Evolutionary conservation across 1,139 yeast genomes (phyloP).

Genomic region (Saccharomyces hybrid): DNA sequence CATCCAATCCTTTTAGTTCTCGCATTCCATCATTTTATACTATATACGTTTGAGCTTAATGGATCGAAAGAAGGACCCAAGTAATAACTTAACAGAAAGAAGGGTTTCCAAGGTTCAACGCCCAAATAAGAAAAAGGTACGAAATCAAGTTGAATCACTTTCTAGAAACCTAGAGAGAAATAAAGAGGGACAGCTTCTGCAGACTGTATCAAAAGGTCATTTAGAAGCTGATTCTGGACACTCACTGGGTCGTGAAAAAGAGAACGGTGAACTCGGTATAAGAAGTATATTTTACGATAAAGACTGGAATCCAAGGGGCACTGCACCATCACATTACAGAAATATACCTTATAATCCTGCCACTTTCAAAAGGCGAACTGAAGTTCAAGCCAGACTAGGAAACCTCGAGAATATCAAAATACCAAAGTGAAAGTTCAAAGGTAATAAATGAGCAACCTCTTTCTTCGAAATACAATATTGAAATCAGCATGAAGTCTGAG

Average conservation of each 20-base stretch:
- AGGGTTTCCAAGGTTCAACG: constrained; percentile 18
- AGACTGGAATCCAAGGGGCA: constrained; percentile 39
- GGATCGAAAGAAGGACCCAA: constrained; percentile 4
- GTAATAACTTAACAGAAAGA: not conserved
- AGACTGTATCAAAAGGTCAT: constrained; percentile 24
- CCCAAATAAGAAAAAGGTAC: constrained; percentile 15
- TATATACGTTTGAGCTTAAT: constrained; percentile 3
- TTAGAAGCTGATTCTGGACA: constrained; percentile 14
- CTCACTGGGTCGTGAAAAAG: constrained; percentile 6
- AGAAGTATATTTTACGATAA: constrained; percentile 38
- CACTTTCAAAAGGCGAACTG: constrained; percentile 17
- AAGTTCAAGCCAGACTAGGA: constrained; percentile 10
- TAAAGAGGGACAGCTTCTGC: constrained; percentile 7
- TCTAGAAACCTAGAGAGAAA: constrained; percentile 28
- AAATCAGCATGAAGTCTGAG: not conserved
- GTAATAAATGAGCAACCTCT: not conserved
- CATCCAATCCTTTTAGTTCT: not conserved
- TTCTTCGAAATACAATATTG: not conserved
- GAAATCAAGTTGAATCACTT: constrained; percentile 27
- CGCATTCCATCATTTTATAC: not conserved
- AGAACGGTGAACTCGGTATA: constrained; percentile 20
- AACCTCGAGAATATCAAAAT: constrained; percentile 13
- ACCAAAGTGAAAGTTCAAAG: constrained; percentile 6
- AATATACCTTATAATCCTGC: constrained; percentile 22
- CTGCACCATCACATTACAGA: constrained; percentile 28